Conservation (phyloP, 345 rosid genomes). For the Citrus inodora region DNA sequence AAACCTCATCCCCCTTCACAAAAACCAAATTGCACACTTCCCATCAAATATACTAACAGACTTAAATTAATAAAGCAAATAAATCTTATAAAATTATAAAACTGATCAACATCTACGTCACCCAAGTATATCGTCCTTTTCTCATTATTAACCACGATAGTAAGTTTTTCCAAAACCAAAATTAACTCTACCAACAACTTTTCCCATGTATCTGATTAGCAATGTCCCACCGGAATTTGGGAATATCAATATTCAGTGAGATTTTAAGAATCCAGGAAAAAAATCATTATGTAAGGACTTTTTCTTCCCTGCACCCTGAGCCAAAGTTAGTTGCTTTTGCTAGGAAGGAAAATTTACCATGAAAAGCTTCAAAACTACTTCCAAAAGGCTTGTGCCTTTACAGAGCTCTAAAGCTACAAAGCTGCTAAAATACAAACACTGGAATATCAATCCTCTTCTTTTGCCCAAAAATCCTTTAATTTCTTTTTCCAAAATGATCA, state of each 20-base stretch:
- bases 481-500: background rate
- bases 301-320: background rate
- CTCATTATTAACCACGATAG: too few relatives aligned
- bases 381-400: background rate
- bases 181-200: background rate
- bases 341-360: background rate
- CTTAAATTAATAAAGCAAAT: background rate
- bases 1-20: conserved; percentile 80
- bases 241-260: background rate
- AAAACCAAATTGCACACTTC: conserved; percentile 6
- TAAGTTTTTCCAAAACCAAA: background rate
- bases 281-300: background rate
- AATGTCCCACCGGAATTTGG: background rate
- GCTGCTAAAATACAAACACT: background rate
- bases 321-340: background rate
- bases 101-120: background rate
- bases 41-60: background rate
- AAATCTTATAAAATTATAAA: background rate
- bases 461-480: background rate
- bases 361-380: background rate
- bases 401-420: background rate
- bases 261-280: background rate
- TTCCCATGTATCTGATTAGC: background rate
- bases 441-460: background rate
- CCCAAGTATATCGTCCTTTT: background rate